Evolutionary conservation across 2,329 filamentous ascomycete species (phyloP).

Genomic region (Pseudogymnoascus pannorum): DNA sequence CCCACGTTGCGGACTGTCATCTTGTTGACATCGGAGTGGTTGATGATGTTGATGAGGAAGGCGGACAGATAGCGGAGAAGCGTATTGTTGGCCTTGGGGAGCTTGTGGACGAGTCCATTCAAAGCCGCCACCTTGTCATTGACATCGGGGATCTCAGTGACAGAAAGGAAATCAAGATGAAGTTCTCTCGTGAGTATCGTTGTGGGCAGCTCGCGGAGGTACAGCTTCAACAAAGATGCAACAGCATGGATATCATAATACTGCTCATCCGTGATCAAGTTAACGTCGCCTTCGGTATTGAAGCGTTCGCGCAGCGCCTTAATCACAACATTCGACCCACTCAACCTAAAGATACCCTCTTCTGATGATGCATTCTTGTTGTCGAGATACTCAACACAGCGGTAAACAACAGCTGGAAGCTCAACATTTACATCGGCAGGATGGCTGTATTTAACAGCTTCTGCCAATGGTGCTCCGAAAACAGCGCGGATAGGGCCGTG

Average conservation of each 20-base stretch:
- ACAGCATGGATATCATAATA: slow-evolving; percentile 96
- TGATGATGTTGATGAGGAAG: slow-evolving; percentile 87
- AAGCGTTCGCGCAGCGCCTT: slow-evolving; percentile 87
- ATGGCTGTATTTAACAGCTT: slow-evolving; percentile 75
- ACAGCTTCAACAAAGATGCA: slow-evolving; percentile 87
- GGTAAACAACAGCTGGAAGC: slow-evolving; percentile 86
- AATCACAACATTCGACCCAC: slow-evolving; percentile 93
- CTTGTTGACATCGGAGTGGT: slow-evolving; percentile 85
- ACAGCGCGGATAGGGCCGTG: slow-evolving; percentile 58
- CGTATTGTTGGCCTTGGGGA: slow-evolving; percentile 74
- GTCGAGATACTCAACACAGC: slow-evolving; percentile 88
- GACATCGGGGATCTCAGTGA: slow-evolving; percentile 70
- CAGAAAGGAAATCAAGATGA: slow-evolving; percentile 78
- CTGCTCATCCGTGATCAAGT: slow-evolving; percentile 71
- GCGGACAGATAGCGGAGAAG: slow-evolving; percentile 78
- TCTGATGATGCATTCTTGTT: slow-evolving; percentile 73
- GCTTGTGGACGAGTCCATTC: slow-evolving; percentile 67
- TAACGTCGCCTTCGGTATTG: slow-evolving; percentile 86
- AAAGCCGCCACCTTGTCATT: slow-evolving; percentile 70
- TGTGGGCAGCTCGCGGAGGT: slow-evolving; percentile 82
- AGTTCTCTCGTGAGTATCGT: slow-evolving; percentile 88
- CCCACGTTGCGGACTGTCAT: slow-evolving; percentile 98
- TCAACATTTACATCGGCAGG: slow-evolving; percentile 66
- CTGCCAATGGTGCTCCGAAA: slow-evolving; percentile 77
- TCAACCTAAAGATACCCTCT: slow-evolving; percentile 94